Conservation (phyloP, 306 rosid genomes). For the Pyrus communis region DNA sequence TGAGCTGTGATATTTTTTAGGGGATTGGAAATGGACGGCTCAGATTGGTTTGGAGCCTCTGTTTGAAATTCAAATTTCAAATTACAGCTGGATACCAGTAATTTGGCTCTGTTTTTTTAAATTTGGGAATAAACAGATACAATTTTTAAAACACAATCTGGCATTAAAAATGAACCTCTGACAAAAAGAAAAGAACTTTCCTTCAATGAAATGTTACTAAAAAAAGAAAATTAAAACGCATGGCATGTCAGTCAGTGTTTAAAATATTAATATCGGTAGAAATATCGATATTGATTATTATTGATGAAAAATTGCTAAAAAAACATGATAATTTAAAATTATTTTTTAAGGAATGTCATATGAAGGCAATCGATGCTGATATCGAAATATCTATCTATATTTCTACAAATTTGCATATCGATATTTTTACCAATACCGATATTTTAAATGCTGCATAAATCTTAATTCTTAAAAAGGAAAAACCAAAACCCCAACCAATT, state of each 20-base stretch:
- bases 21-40: not conserved
- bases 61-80: slow-evolving; percentile 10
- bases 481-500: no score
- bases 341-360: accelerated
- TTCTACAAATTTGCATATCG: accelerated
- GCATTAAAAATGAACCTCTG: not conserved
- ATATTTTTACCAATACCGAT: accelerated
- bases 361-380: accelerated
- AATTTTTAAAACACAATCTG: not conserved
- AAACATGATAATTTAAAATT: no score
- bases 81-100: not conserved
- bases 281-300: accelerated
- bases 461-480: no score
- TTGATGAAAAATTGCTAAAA: accelerated
- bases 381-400: no score
- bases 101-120: no score
- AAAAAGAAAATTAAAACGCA: no score
- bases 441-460: no score
- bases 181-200: no score
- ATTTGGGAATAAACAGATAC: not conserved
- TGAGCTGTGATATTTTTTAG: not conserved
- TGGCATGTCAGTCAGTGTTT: no score
- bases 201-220: no score
- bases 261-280: accelerated
- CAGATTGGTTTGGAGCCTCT: not conserved